A percentile compares a stretch with the other conserved stretches of the same genome.
Conservation (phyloP, 2,329 filamentous ascomycete genomes). For the Alternaria sp. region DNA sequence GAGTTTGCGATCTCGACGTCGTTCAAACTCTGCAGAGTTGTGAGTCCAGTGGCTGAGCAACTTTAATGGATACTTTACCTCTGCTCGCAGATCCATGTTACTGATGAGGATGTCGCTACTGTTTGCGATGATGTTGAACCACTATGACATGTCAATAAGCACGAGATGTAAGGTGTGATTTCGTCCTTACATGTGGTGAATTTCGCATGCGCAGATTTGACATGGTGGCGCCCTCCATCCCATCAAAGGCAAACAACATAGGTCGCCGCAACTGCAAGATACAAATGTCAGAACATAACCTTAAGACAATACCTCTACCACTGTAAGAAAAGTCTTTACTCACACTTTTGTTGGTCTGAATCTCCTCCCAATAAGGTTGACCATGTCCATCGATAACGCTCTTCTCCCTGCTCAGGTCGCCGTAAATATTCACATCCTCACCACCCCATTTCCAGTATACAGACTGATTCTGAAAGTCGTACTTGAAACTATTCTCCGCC, state of each 20-base stretch:
- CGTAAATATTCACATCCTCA: slow-evolving; percentile 69
- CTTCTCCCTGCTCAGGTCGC: slow-evolving; percentile 48
- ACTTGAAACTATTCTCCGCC: slow-evolving; percentile 21
- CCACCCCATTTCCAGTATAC: slow-evolving; percentile 71
- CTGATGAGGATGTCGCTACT: background rate
- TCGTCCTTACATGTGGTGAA: background rate
- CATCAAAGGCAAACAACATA: background rate
- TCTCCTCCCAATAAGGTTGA: background rate
- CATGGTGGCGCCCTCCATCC: background rate
- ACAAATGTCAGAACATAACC: background rate
- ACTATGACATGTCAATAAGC: background rate
- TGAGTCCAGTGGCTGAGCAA: background rate
- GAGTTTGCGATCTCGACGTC: background rate
- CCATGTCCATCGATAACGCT: slow-evolving; percentile 3
- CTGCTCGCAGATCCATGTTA: background rate
- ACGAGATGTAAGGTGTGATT: background rate
- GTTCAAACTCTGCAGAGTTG: background rate
- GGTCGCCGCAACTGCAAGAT: background rate
- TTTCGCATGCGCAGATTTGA: background rate
- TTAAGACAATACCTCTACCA: background rate
- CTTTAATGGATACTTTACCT: background rate
- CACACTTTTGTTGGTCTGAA: background rate
- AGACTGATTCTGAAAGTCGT: slow-evolving; percentile 66
- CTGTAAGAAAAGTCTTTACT: background rate
- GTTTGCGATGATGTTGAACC: background rate